Evolutionary conservation across 257 asterid genomes (phyloP).

Genomic region (Primulina eburnea): DNA sequence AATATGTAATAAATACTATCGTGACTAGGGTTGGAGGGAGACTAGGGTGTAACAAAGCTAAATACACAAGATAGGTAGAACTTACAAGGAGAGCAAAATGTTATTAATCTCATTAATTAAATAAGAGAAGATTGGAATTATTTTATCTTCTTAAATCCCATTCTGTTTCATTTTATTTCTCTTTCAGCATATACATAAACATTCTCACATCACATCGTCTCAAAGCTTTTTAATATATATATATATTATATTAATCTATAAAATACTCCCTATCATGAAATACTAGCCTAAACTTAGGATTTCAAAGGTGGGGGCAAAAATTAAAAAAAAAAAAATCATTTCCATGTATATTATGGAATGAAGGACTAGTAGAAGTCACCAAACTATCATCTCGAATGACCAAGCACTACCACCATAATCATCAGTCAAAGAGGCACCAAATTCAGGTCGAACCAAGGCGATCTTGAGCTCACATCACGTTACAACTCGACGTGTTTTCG

Average conservation of each 20-base stretch:
- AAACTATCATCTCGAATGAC: constrained; percentile 10
- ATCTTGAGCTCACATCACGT: constrained; percentile 29
- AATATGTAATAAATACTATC: too few relatives aligned
- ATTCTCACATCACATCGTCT: constrained; percentile 13
- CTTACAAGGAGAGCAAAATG: too few relatives aligned
- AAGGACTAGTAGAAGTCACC: constrained; percentile 12
- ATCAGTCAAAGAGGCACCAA: background rate
- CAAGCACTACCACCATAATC: background rate
- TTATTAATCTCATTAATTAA: background rate
- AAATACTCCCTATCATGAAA: constrained; percentile 24
- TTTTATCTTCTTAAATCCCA: constrained; percentile 5
- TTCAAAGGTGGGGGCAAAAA: background rate
- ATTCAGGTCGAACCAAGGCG: background rate
- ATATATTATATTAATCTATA: background rate
- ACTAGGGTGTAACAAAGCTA: background rate
- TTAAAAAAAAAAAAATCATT: background rate
- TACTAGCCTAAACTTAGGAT: constrained; percentile 18
- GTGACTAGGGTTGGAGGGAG: background rate
- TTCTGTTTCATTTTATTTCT: constrained; percentile 23
- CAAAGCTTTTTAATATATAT: constrained; percentile 14
- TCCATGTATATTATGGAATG: constrained; percentile 31
- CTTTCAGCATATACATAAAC: constrained; percentile 30
- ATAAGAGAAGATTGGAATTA: background rate
- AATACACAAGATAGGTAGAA: background rate
- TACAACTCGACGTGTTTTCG: constrained; percentile 40